Percentiles rank a stretch among this genome's conserved stretches.
Conservation (phyloP, 78 protist genomes). For the Dictyostelium brefeldianum region DNA sequence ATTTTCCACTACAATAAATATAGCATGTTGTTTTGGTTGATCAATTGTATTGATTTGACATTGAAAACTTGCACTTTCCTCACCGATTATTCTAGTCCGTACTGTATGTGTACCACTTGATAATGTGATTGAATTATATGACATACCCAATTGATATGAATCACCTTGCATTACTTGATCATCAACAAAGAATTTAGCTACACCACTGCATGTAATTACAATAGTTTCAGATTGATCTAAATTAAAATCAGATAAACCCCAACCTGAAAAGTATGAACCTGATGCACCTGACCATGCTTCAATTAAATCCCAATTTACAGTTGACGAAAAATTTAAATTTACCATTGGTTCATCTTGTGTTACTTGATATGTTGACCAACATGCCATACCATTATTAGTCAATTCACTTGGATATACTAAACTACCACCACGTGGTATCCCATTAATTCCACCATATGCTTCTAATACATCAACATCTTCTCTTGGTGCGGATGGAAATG, state of each 20-base stretch:
- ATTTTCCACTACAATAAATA: slow-evolving; percentile 19
- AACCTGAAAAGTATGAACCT: slow-evolving; percentile 51
- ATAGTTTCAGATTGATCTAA: neutral
- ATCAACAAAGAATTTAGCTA: slow-evolving; percentile 22
- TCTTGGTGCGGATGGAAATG: slow-evolving; percentile 69
- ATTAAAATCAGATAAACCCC: slow-evolving; percentile 47
- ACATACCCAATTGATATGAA: slow-evolving; percentile 12
- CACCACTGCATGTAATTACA: slow-evolving; percentile 27
- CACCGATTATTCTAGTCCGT: slow-evolving; percentile 22
- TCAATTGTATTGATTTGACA: neutral
- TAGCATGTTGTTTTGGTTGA: neutral
- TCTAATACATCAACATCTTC: slow-evolving; percentile 70
- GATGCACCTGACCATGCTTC: slow-evolving; percentile 54
- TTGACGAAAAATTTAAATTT: slow-evolving; percentile 8
- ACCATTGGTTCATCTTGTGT: neutral
- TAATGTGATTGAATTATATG: neutral
- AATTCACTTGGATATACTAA: slow-evolving; percentile 58
- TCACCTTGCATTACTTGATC: slow-evolving; percentile 44
- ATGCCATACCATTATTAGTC: slow-evolving; percentile 20
- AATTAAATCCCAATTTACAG: slow-evolving; percentile 62
- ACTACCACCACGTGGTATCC: slow-evolving; percentile 58
- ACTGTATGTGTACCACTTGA: slow-evolving; percentile 42
- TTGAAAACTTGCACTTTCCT: slow-evolving; percentile 15
- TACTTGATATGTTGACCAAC: neutral
- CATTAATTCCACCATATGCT: slow-evolving; percentile 63